Base-by-base conservation (phyloP, 2,329 filamentous ascomycete species). In the Exophiala calicioides region DNA sequence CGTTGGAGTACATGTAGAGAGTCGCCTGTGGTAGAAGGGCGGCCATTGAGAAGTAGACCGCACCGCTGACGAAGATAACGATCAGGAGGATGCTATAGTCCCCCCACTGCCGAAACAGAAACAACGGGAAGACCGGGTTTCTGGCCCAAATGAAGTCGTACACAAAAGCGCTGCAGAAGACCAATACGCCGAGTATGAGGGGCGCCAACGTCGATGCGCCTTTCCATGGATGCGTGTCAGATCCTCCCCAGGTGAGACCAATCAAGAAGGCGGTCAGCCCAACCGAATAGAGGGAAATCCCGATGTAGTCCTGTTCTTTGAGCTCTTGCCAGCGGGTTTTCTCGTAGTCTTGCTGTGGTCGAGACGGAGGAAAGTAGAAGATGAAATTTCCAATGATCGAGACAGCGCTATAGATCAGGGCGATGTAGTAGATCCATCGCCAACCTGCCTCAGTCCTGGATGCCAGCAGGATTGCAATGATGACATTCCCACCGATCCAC, bases 341-440 rank as follows among this genome's bases (percentile, higher is more conserved):
- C 6, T 44, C 51, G 5, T 41, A 34, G 34, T 44, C 48, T 49
- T 75, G 69, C 9, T 73, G 68, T 66, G 60, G 70, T 65, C 13
- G 65, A 57, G 58, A 70, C 74, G 75, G 73, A 24, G 73, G 75
- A 52, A 70, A 68, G 60, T 76, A 78, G 40, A 72, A 69, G 51
- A 74, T 64, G 29, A 62, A 62, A 47, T 69, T 75, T 6, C 74
- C 62, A 2, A 38, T 27, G 3, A 35, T 15, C 9, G 33, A 37
- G 18, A 50, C 18, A 12, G 35, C 36, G 2, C 18, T 19, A 21
- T 36, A 49, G n/a, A 45, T 46, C 10, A 46, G 13, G 18, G 33
- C 46, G 10, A 53, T 37, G 35, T 36, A 77, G 58, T 73, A 79
- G 40, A 62, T 68, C 71, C 73, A 76, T 30, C 75, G 64, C 74